These are phyloP conservation scores for Picocystis sp. DNA, from an alignment of 163 green algal species.

Conservation along the genomic window DNA sequence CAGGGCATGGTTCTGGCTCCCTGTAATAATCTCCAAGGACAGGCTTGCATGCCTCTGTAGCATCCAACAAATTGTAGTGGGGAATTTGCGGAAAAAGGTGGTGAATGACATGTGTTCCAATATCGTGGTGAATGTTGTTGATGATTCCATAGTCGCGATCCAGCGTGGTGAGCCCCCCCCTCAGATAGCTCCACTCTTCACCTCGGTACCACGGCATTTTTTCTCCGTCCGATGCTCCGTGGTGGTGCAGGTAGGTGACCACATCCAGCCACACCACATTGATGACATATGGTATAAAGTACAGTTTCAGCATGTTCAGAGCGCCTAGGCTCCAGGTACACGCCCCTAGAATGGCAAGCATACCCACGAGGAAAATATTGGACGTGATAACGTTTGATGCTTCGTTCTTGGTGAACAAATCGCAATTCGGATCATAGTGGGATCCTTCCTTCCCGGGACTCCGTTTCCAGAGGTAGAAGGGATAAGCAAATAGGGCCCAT, in stretches of 20 bases:
- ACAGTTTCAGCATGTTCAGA: constrained; percentile 70
- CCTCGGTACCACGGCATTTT: constrained; percentile 87
- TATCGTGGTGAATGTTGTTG: constrained; percentile 96
- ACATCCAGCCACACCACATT: constrained; percentile 86
- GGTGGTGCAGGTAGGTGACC: constrained; percentile 95
- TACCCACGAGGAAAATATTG: constrained; percentile 63
- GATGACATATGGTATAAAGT: constrained; percentile 82
- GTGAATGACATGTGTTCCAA: constrained; percentile 91
- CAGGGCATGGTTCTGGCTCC: constrained; percentile 48
- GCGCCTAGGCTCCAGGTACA: constrained; percentile 52
- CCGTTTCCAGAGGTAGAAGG: constrained; percentile 56
- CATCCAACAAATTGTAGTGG: constrained; percentile 81
- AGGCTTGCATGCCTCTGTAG: constrained; percentile 71
- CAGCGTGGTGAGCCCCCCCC: constrained; percentile 76
- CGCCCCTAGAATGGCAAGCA: constrained; percentile 58
- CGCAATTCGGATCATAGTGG: constrained; percentile 76
- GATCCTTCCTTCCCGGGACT: constrained; percentile 62
- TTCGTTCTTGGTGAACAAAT: constrained; percentile 49
- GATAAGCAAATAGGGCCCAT: constrained; percentile 70
- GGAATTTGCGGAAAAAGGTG: constrained; percentile 87
- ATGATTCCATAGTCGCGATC: constrained; percentile 96
- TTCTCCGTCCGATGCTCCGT: constrained; percentile 48
- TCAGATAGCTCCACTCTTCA: constrained; percentile 85
- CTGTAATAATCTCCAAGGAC: constrained; percentile 85
- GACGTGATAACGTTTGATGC: constrained; percentile 49